Evolutionary conservation across 2,329 filamentous ascomycete genomes (phyloP).

Genomic region (Pseudopithomyces maydicus): DNA sequence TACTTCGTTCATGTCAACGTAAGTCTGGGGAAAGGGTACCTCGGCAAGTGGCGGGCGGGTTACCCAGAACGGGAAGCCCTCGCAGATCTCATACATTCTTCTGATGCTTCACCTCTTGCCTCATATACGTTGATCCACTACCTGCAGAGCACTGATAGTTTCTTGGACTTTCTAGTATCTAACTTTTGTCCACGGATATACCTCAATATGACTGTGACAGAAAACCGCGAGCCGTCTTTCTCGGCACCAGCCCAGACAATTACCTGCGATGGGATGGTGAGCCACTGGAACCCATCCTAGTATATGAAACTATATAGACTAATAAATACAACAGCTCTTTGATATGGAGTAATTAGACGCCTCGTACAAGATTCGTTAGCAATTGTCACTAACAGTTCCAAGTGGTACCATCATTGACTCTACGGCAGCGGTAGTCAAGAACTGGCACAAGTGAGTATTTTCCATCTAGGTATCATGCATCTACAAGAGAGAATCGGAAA

Average conservation of each 20-base stretch:
- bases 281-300: slow-evolving; percentile 7
- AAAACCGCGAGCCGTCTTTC: slow-evolving; percentile 44
- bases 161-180: too few species aligned
- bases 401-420: slow-evolving; percentile 83
- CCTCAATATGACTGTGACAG: slow-evolving; percentile 36
- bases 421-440: slow-evolving; percentile 75
- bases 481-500: too few species aligned
- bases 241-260: slow-evolving; percentile 48
- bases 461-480: not conserved
- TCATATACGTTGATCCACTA: not conserved
- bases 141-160: not conserved
- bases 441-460: slow-evolving; percentile 69
- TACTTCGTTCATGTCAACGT: not conserved
- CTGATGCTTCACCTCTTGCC: not conserved
- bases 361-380: not conserved
- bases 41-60: slow-evolving; percentile 15
- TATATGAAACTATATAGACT: not conserved
- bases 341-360: slow-evolving; percentile 36
- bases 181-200: not conserved
- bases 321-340: slow-evolving; percentile 26
- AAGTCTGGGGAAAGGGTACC: not conserved
- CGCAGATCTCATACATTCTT: slow-evolving; percentile 3
- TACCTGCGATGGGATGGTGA: slow-evolving; percentile 51
- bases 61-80: slow-evolving; percentile 20
- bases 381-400: slow-evolving; percentile 10